Evolutionary conservation across 2,329 filamentous ascomycete genomes (phyloP).

Genomic region (Fusarium pseudocircinatum): DNA sequence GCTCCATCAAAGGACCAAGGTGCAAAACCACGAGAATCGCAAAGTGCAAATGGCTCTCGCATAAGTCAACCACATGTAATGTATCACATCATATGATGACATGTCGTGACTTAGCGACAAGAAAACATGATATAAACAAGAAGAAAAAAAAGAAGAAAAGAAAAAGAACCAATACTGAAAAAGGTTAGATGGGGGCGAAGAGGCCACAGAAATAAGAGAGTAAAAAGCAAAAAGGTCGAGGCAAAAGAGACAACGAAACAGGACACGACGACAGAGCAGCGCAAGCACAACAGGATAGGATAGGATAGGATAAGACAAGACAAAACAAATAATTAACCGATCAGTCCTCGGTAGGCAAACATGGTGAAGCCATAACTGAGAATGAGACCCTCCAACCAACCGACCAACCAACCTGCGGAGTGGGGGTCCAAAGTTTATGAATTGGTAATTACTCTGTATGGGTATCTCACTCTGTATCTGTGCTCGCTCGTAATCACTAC

Average conservation of each 20-base stretch:
- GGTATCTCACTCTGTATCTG: neutral
- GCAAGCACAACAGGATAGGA: neutral
- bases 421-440: slow-evolving; percentile 7
- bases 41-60: slow-evolving; percentile 16
- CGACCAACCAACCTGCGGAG: slow-evolving; percentile 5
- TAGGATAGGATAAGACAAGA: neutral
- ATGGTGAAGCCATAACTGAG: slow-evolving; percentile 13
- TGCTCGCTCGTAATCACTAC: neutral
- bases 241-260: neutral
- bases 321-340: neutral
- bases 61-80: slow-evolving; percentile 24
- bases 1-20: slow-evolving; percentile 17
- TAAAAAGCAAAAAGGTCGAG: slow-evolving; percentile 1
- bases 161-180: neutral
- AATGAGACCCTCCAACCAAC: neutral
- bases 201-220: slow-evolving; percentile 2
- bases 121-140: neutral
- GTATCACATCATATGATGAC: slow-evolving; percentile 22
- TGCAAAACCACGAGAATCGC: slow-evolving; percentile 12
- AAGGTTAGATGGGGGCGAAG: slow-evolving; percentile 15
- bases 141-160: slow-evolving; percentile 3
- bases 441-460: neutral
- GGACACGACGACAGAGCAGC: neutral
- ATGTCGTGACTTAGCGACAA: slow-evolving; percentile 1
- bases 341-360: slow-evolving; percentile 4